Evolutionary conservation across 1,139 yeast genomes (phyloP), one percentile per base, ranked within the genome.

Genomic region (Yamadazyma oceani): DNA sequence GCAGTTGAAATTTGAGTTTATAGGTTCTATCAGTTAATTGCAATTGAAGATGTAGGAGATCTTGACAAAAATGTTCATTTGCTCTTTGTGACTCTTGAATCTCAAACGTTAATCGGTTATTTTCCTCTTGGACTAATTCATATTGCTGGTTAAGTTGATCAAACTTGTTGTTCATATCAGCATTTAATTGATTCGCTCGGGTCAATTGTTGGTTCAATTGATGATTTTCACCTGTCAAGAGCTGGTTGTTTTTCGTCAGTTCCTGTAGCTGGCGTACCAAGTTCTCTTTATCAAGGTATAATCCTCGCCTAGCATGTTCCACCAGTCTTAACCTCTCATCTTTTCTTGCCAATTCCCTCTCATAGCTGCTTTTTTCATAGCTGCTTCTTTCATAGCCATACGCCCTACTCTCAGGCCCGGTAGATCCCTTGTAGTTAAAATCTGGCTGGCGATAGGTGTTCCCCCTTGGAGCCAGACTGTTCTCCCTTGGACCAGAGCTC

Each of bases 21-120:
- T 45, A 48, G 11, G 34, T 36, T 23, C 35, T 36, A 2, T 35
- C 30, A 31, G 39, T 46, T 17, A 42, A 25, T 25, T 46, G 36
- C 3, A 46, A 28, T 27, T 31, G 34, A 22, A 31, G 22, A 6
- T 23, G 26, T 9, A 31, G n/a, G 19, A 27, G 10, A 27, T 27
- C 30, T 12, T 27, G 21, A 19, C 8, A 19, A 19, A 6, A 19
- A 19, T 19, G 21, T 5, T 19, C 21, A 6, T 19, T 8, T 6
- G 8, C 8, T 19, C 21, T 27, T 6, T 27, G n/a, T 7, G 10
- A 16, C 8, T 27, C 30, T 27, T 27, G 30, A 3, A 16, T 9
- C 16, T 27, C 30, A 15, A 11, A 11, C 10, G 11, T 17, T 16
- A 27, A n/a, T 16, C 30, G 19, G n/a, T 16, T 8, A 12, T 27